A percentile compares a stretch with the other conserved stretches of the same genome.
Evolutionary conservation across 2,329 filamentous ascomycete species (phyloP).

Genomic region (Pleomassaria siparia): DNA sequence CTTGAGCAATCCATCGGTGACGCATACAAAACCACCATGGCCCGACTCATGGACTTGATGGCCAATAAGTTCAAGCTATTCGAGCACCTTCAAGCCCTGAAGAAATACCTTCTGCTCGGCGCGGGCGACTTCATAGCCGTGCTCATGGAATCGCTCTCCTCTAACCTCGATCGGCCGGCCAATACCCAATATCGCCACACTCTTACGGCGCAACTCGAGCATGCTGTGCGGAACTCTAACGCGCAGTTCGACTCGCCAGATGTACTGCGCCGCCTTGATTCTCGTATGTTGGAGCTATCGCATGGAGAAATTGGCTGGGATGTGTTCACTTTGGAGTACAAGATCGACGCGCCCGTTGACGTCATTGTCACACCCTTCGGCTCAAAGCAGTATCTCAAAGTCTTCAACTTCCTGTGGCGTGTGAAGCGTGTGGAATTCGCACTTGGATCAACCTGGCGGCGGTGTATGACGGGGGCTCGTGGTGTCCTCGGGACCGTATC

Average conservation of each 20-base stretch:
- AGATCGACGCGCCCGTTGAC: constrained; percentile 93
- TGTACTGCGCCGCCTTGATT: constrained; percentile 86
- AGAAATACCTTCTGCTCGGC: constrained; percentile 90
- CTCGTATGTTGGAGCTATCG: constrained; percentile 95
- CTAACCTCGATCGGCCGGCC: constrained; percentile 92
- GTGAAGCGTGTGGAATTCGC: constrained; percentile 98
- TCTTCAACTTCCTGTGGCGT: constrained; percentile 98
- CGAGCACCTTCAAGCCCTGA: constrained; percentile 85
- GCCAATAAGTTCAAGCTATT: constrained; percentile 92
- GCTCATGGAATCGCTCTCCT: constrained; percentile 92
- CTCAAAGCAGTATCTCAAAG: constrained; percentile 93
- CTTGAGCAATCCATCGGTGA: constrained; percentile 93
- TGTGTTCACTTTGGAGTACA: constrained; percentile 98
- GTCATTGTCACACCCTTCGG: constrained; percentile 97
- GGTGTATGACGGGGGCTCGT: constrained; percentile 91
- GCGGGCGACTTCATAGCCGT: constrained; percentile 97
- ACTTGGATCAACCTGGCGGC: constrained; percentile 85
- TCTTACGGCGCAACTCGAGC: constrained; percentile 94
- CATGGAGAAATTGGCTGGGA: constrained; percentile 99
- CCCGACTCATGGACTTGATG: constrained; percentile 89
- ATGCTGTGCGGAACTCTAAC: constrained; percentile 95
- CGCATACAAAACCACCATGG: constrained; percentile 98
- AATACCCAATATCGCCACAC: constrained; percentile 96
- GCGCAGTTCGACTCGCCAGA: constrained; percentile 94
- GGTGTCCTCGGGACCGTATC: constrained; percentile 83